phyloP scores from a whole-genome alignment of 192 early-diverging fungal species.

The Gonapodya prolifera region DNA sequence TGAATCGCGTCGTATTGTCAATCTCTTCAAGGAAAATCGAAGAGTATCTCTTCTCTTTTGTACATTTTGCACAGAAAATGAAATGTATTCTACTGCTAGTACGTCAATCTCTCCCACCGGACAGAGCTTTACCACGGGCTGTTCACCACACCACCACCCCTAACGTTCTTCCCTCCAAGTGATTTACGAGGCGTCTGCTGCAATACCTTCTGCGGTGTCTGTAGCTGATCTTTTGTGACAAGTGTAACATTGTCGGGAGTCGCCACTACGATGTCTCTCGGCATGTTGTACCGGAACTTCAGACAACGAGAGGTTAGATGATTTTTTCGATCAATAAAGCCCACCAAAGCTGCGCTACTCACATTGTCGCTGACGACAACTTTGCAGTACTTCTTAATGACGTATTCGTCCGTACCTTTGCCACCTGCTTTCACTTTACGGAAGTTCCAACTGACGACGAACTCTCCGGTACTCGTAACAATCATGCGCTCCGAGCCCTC shows the following conservation, averaged over 20 bases:
- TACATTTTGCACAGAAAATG: no score
- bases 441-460: constrained; percentile 88
- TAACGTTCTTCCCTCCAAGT: background rate
- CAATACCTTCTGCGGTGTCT: constrained; percentile 42
- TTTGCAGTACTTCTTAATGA: constrained; percentile 75
- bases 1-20: no score
- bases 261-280: constrained; percentile 75
- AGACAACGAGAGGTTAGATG: background rate
- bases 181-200: constrained; percentile 18
- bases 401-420: constrained; percentile 59
- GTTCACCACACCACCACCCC: constrained; percentile 4
- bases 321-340: background rate
- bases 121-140: background rate
- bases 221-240: constrained; percentile 31
- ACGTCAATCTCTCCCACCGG: no score
- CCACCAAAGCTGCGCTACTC: background rate
- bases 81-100: no score
- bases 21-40: no score
- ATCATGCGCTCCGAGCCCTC: constrained; percentile 67
- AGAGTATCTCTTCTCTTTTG: no score
- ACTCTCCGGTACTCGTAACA: constrained; percentile 80
- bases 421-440: constrained; percentile 55
- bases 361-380: constrained; percentile 74
- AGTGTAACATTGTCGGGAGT: constrained; percentile 62
- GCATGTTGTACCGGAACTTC: constrained; percentile 65